Conservation (phyloP, 2,329 filamentous ascomycete genomes). For the Colletotrichum magnum region DNA sequence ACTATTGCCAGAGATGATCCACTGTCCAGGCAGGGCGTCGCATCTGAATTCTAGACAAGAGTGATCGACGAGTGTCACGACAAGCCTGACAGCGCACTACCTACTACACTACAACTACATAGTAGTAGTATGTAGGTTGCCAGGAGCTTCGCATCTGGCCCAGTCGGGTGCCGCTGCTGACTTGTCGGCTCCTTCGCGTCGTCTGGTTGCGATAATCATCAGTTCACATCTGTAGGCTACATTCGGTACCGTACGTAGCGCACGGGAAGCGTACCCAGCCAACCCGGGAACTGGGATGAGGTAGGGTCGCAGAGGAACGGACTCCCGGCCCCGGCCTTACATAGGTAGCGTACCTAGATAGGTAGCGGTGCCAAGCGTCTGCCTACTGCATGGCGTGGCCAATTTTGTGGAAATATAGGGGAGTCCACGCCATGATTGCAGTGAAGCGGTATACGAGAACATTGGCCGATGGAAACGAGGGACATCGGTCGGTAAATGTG, state of each 20-base stretch:
- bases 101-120: too few relatives aligned
- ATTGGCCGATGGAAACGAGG: background rate
- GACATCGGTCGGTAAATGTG: conserved; percentile 2
- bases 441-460: conserved; percentile 20
- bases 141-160: background rate
- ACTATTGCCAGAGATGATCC: too few relatives aligned
- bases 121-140: too few relatives aligned
- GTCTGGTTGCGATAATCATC: background rate
- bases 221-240: too few relatives aligned
- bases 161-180: conserved; percentile 11
- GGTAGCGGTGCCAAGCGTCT: conserved; percentile 8
- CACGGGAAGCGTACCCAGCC: conserved; percentile 19
- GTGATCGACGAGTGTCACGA: conserved; percentile 11
- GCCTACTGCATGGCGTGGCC: conserved; percentile 1
- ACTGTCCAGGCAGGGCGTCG: too few relatives aligned
- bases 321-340: background rate
- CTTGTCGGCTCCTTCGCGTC: conserved; percentile 3
- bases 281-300: conserved; percentile 7
- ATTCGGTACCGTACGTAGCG: background rate
- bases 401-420: conserved; percentile 1
- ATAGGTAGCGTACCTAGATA: too few relatives aligned
- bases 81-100: conserved; percentile 2
- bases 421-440: conserved; percentile 30
- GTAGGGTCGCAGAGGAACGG: conserved; percentile 10
- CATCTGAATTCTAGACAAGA: background rate